phyloP scores from a whole-genome alignment of 495 filamentous ascomycete genomes.

The Astrothelium macrocarpum region DNA sequence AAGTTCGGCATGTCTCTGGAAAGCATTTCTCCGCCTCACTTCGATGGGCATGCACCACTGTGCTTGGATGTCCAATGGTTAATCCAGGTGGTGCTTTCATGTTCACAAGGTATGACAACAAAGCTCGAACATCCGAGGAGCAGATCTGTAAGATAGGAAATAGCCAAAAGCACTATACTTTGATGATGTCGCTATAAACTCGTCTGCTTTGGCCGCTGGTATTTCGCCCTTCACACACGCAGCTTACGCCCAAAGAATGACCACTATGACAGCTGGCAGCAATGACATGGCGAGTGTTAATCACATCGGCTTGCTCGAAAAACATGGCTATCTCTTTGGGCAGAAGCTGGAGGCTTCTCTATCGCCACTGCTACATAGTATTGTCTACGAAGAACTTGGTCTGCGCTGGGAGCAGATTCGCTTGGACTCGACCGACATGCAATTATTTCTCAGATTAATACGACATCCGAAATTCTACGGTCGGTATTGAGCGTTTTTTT shows the following conservation, averaged over 20 bases:
- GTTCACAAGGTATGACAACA: no score
- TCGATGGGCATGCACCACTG: no score
- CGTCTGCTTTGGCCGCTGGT: not conserved
- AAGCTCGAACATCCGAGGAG: no score
- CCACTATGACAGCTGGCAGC: not conserved
- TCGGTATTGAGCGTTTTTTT: slow-evolving; percentile 3
- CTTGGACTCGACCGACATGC: slow-evolving; percentile 44
- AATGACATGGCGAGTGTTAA: not conserved
- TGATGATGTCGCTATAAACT: not conserved
- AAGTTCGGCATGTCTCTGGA: not conserved
- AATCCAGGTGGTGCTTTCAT: no score
- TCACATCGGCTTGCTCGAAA: slow-evolving; percentile 30
- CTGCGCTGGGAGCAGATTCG: slow-evolving; percentile 56
- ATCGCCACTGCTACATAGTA: slow-evolving; percentile 58
- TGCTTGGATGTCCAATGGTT: no score
- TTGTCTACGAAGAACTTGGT: slow-evolving; percentile 49
- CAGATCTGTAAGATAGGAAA: not conserved
- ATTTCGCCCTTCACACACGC: not conserved
- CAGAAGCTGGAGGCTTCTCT: slow-evolving; percentile 55
- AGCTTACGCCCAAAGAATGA: not conserved
- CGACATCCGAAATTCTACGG: slow-evolving; percentile 46
- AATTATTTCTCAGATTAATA: slow-evolving; percentile 41
- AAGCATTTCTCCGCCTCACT: not conserved
- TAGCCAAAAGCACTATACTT: not conserved
- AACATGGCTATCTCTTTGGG: slow-evolving; percentile 47